Evolutionary conservation across 2,329 filamentous ascomycete species (phyloP), one percentile per base, ranked within the genome.

Genomic region (Xylogone sp.): DNA sequence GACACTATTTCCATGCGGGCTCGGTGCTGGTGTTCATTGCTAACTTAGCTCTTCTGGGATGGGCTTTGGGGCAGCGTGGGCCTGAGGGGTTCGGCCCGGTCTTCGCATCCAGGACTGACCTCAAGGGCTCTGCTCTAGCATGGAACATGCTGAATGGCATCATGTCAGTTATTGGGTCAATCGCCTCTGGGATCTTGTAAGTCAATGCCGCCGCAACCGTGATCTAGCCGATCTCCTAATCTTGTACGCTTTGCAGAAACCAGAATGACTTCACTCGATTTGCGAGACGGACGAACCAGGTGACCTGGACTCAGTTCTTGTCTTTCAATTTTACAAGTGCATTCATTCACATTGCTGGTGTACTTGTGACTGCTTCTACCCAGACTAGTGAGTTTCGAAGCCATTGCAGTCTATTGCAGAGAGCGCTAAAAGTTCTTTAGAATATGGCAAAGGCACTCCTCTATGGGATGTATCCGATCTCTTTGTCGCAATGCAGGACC

Each of bases 221-320:
- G 8, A 16, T 39, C 5, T 39, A 39, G 4, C 4, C 13, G 34
- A 39, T 5, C 12, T 39, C 34, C 13, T 16, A 9, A 16, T 7
- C 10, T 39, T 7, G 7, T 34, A 13, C 19, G 20, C 19, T 34
- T 34, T 20, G 9, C 45, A 47, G 45, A 21, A 66, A 65, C 43
- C 65, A 68, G 43, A 62, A 61, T 29, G 67, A 69, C 22, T 69
- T 61, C 45, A 59, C 65, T 0, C 56, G 67, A 13, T 65, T 65
- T 49, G 60, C 63, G 1, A 53, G 54, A 2, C 55, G 53, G 9
- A 61, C 60, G 1, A 48, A 48, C 2, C 57, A 64, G 43, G 60
- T 58, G 4, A 56, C 64, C 12, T 58, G 56, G 29, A 59, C 61
- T 0, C 64, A 66, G 42, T 12, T 57, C 3, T 29, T 68, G 43